A percentile compares a stretch with the other conserved stretches of the same genome.
Conservation (phyloP, 164 flowering plant species). For the Magnolia kwangsiensis region DNA sequence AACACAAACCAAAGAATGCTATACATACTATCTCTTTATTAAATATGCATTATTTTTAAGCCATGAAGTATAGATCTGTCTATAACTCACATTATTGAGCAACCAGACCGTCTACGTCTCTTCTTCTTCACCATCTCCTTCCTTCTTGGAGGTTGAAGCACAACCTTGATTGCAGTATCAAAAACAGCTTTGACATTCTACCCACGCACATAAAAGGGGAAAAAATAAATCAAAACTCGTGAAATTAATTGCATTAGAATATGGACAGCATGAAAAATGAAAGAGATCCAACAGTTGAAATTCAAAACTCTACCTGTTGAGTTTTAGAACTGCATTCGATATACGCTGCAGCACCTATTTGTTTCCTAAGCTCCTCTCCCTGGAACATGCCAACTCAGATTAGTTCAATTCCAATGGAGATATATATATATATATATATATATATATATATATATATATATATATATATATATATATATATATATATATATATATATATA, state of each 20-base stretch:
- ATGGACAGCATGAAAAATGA: not conserved
- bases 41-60: not conserved
- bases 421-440: too few species aligned
- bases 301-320: constrained; percentile 63
- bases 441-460: too few species aligned
- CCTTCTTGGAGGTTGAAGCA: constrained; percentile 95
- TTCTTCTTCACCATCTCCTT: constrained; percentile 69
- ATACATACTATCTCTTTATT: not conserved
- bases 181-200: constrained; percentile 98
- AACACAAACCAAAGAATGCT: not conserved
- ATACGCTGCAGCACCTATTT: constrained; percentile 96
- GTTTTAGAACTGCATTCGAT: constrained; percentile 99
- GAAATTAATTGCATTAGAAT: not conserved
- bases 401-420: not conserved
- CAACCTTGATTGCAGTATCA: constrained; percentile 96
- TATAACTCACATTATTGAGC: constrained; percentile 68
- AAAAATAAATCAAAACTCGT: not conserved
- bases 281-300: not conserved
- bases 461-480: too few species aligned
- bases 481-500: too few species aligned
- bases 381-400: constrained; percentile 13
- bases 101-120: constrained; percentile 59
- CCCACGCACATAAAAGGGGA: not conserved
- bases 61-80: not conserved
- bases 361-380: constrained; percentile 97